phyloP scores from a whole-genome alignment of 306 rosid genomes.

The Rosa lucieae region DNA sequence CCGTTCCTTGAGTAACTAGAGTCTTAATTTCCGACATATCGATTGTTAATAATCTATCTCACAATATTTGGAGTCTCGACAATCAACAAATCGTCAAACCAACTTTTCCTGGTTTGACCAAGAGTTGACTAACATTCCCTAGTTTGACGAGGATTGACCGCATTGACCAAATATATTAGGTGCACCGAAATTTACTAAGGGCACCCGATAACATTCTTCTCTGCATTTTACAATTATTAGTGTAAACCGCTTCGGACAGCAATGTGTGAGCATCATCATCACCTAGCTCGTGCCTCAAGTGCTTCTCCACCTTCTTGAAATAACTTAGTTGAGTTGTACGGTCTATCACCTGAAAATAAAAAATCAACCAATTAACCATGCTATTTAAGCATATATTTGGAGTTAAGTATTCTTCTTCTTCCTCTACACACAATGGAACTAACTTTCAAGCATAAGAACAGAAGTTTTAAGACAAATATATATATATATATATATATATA shows the following conservation, averaged over 20 bases:
- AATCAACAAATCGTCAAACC: no score
- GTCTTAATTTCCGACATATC: no score
- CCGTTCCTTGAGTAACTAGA: no score
- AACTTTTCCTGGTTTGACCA: no score
- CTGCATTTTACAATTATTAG: no score
- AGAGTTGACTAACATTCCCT: no score
- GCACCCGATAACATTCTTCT: no score
- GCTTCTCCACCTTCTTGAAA: constrained; percentile 19
- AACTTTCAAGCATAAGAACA: background rate
- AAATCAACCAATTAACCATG: background rate
- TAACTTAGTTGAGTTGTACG: constrained; percentile 24
- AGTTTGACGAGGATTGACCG: no score
- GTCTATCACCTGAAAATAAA: constrained; percentile 34
- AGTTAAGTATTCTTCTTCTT: background rate
- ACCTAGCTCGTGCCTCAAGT: constrained; percentile 20
- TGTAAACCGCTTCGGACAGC: constrained; percentile 33
- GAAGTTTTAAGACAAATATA: background rate
- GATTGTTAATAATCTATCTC: no score
- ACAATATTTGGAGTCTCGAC: no score
- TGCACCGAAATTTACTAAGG: no score
- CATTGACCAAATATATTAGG: no score
- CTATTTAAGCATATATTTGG: background rate
- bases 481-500: background rate
- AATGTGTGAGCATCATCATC: constrained; percentile 18
- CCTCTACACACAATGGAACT: background rate